phyloP scores from a whole-genome alignment of 2,329 filamentous ascomycete species.

The Alternaria angustiovoidea region DNA sequence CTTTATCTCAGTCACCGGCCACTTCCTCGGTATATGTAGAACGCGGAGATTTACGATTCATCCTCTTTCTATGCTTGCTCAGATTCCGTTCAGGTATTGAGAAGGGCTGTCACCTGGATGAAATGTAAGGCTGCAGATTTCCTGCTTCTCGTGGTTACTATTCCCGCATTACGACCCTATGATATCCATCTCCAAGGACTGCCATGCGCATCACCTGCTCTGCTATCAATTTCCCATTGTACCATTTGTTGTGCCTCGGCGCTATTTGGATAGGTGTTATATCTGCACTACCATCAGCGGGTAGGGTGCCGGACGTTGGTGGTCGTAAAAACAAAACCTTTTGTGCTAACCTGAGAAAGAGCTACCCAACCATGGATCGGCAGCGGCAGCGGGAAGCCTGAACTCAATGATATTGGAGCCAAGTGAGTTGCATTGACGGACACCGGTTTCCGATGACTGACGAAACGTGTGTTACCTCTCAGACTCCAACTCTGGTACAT shows the following conservation, averaged over 20 bases:
- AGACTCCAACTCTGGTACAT: conserved; percentile 12
- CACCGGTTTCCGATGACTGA: background rate
- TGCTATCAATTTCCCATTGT: conserved; percentile 20
- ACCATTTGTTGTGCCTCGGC: conserved; percentile 31
- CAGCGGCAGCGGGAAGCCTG: conserved; percentile 5
- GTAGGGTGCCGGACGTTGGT: conserved; percentile 26
- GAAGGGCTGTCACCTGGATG: conserved; percentile 24
- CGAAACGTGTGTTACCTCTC: background rate
- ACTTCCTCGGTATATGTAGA: conserved; percentile 25
- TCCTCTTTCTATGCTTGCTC: conserved; percentile 34
- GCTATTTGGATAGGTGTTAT: conserved; percentile 26
- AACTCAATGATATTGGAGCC: conserved; percentile 27
- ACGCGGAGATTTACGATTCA: conserved; percentile 35
- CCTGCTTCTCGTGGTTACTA: conserved; percentile 21
- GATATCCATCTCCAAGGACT: conserved; percentile 7
- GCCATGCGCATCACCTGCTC: conserved; percentile 23
- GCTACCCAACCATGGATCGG: conserved; percentile 16
- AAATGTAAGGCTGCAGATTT: conserved; percentile 26
- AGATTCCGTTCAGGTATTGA: conserved; percentile 23
- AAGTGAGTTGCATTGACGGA: conserved; percentile 22
- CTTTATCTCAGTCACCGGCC: conserved; percentile 29
- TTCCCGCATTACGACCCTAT: conserved; percentile 16
- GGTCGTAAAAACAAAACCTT: conserved; percentile 8
- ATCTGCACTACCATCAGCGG: conserved; percentile 28
- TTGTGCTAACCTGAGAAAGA: conserved; percentile 31